Base-by-base conservation (phyloP, 305 asterid species). In the Fraxinus platypoda region DNA sequence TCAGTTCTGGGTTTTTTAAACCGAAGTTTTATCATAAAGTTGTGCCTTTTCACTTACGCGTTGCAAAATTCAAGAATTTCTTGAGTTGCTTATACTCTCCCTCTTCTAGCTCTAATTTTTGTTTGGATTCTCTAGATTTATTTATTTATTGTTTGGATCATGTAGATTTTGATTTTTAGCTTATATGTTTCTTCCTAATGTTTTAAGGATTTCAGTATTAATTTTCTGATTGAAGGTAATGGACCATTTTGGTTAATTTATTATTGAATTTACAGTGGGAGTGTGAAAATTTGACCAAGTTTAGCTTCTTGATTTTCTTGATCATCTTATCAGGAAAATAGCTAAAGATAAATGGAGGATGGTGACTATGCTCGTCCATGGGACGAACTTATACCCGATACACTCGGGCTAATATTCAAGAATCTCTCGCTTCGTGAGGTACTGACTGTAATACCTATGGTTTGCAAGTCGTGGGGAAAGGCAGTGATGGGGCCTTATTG, bases 401-500 rank as follows among this genome's bases (percentile, higher is more conserved):
- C 31, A 23, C 71, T 62, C 5, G 71, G 30, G 4, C 26, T 68
- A 1, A 62, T 62, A 62, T 62, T 21, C 31, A 62, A 62, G 71
- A 92, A 90, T 75, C 95, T 95, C 11, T 68, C 95, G 9, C 85
- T 94, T 37, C 70, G 38, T 2, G 98, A 93, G 86, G 82, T 91
- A 28, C 90, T n/a, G 64, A 54, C 98, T n/a, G 90, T 92, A 46
- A 93, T 92, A 33, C 98, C 97, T 7, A 87, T 86, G 77, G 98
- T 95, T 59, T 93, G 98, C 87, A 94, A 93, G 81, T 95, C 99
- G 37, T 95, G 98, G 99, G 83, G 81, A 15, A 89, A 83, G 83
- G 97, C 91, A 17, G 96, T 89, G 11, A 81, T 3, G 52, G 95
- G 97, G 21, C 95, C 97, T 49, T 93, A 90, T 81, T 94, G 97